phyloP scores from a whole-genome alignment of 148 eudicot genomes.

The Spergularia marina region DNA sequence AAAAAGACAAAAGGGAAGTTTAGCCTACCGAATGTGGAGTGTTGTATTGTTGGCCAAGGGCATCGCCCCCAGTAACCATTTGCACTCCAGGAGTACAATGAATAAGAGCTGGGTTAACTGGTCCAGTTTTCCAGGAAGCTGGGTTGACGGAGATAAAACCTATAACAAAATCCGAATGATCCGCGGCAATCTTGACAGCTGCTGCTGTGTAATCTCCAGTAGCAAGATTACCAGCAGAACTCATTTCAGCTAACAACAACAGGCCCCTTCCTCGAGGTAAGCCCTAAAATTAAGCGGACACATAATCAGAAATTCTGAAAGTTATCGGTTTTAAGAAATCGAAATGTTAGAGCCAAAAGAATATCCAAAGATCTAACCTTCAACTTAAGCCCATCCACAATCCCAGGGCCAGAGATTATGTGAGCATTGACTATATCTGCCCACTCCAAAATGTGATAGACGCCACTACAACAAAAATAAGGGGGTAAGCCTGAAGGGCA shows the following conservation, averaged over 20 bases:
- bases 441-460: slow-evolving; percentile 90
- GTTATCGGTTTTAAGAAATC: background rate
- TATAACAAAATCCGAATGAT: slow-evolving; percentile 90
- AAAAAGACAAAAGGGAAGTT: background rate
- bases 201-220: slow-evolving; percentile 95
- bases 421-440: slow-evolving; percentile 96
- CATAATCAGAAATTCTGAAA: background rate
- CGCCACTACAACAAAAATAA: slow-evolving; percentile 52
- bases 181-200: slow-evolving; percentile 85
- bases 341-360: background rate
- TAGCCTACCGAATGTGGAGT: slow-evolving; percentile 81
- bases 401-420: slow-evolving; percentile 95
- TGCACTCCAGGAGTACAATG: slow-evolving; percentile 99
- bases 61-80: slow-evolving; percentile 92
- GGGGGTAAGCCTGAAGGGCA: background rate
- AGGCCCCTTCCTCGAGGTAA: slow-evolving; percentile 84
- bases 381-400: slow-evolving; percentile 87
- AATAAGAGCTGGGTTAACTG: slow-evolving; percentile 71
- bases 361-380: slow-evolving; percentile 45
- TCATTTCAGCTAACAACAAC: slow-evolving; percentile 95
- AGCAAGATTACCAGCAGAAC: slow-evolving; percentile 95
- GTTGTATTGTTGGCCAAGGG: slow-evolving; percentile 91
- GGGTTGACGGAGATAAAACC: slow-evolving; percentile 98
- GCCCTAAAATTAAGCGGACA: slow-evolving; percentile 43
- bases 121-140: slow-evolving; percentile 82